A percentile compares a stretch with the other conserved stretches of the same genome.
Conservation (phyloP, 139 green algal genomes). For the Auxenochlorella protothecoides region DNA sequence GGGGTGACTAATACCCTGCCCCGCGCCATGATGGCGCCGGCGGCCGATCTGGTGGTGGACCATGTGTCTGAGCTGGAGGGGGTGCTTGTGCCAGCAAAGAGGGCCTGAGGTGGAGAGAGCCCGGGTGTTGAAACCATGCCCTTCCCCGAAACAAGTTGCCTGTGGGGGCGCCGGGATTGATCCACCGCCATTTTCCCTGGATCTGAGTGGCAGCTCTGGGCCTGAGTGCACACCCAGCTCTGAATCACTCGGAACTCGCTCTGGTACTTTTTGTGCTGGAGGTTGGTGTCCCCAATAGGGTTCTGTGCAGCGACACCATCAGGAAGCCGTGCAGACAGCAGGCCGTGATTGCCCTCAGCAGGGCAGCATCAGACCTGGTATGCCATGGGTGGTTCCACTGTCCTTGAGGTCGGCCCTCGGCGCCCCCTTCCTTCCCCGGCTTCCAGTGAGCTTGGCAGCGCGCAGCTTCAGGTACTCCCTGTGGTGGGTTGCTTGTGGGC, state of each 20-base stretch:
- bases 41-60: slow-evolving; percentile 46
- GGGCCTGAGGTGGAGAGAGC: too few species aligned
- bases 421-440: not conserved
- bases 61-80: slow-evolving; percentile 31
- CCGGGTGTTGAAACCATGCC: too few species aligned
- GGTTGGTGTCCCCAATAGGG: too few species aligned
- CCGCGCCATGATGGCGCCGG: slow-evolving; percentile 19
- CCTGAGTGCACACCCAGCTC: not conserved
- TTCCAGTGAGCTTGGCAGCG: not conserved
- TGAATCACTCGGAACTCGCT: not conserved
- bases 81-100: too few species aligned
- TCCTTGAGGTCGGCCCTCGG: not conserved
- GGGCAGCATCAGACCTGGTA: not conserved
- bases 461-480: not conserved
- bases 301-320: not conserved
- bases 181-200: too few species aligned
- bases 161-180: too few species aligned
- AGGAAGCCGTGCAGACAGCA: not conserved
- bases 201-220: too few species aligned
- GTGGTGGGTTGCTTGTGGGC: too few species aligned
- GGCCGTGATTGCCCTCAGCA: not conserved
- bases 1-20: slow-evolving; percentile 58
- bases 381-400: not conserved
- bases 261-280: not conserved
- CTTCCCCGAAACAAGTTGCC: too few species aligned